Percentiles rank a stretch among this genome's conserved stretches.
Conservation (phyloP, 2,329 filamentous ascomycete genomes). For the Fusarium torreyae region DNA sequence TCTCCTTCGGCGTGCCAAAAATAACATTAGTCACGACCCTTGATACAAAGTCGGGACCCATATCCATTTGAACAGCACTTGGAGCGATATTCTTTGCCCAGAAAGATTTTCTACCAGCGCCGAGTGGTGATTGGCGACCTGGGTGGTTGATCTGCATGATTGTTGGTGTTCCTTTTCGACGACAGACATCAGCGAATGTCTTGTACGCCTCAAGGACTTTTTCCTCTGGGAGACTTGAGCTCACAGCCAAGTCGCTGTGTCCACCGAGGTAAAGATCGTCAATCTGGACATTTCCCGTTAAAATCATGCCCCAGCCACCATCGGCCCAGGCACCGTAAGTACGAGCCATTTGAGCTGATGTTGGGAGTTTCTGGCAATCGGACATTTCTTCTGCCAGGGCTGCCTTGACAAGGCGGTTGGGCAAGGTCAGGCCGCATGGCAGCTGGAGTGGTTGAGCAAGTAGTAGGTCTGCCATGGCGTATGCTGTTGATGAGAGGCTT, state of each 20-base stretch:
- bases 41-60: conserved; percentile 58
- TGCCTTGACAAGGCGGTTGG: conserved; percentile 68
- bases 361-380: conserved; percentile 60
- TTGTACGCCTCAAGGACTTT: conserved; percentile 57
- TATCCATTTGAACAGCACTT: conserved; percentile 59
- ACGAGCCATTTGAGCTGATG: conserved; percentile 55
- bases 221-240: conserved; percentile 37
- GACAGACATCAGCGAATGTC: conserved; percentile 54
- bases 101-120: conserved; percentile 56
- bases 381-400: conserved; percentile 65
- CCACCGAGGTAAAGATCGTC: conserved; percentile 57
- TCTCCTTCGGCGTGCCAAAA: conserved; percentile 70
- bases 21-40: conserved; percentile 53
- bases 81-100: conserved; percentile 61
- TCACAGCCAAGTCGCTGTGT: conserved; percentile 54
- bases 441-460: conserved; percentile 61
- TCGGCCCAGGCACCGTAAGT: conserved; percentile 69
- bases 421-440: conserved; percentile 68
- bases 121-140: conserved; percentile 60
- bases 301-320: conserved; percentile 67
- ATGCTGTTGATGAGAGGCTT: neutral
- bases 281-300: conserved; percentile 67
- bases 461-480: conserved; percentile 28
- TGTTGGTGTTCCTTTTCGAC: conserved; percentile 54
- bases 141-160: conserved; percentile 65